Evolutionary conservation across 805 yeast genomes (phyloP), one percentile per base, ranked within the genome.

Genomic region (Monosporozyma siamensis): DNA sequence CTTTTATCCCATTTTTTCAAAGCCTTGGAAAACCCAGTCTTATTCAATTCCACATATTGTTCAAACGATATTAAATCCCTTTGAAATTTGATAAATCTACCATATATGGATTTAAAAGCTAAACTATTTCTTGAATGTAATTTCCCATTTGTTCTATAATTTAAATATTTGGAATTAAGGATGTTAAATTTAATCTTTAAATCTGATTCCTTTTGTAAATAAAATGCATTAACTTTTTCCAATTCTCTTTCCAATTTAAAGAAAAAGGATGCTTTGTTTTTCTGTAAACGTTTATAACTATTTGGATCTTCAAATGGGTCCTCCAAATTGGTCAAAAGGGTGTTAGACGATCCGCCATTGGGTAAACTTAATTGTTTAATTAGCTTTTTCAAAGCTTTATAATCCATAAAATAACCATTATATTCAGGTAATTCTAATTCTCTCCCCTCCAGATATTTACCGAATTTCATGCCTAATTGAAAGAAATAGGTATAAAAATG

Each of bases 1-100:
- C 97, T 71, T 64, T 92, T 92, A 65, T 92, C 98, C 98, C 98
- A 92, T 66, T 92, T 92, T 62, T 92, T 92, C 55, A 92, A 74
- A 23, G 87, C 97, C 65, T 92, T 92, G 18, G 94, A 80, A 63
- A 92, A 92, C 11, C 98, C 98, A 0, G 95, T 86, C 55, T 89
- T 96, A 59, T 92, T 92, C 45, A 92, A 71, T 62, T 89, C 97
- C 31, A 92, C 87, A 64, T 85, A 92, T 61, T 90, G 97, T 58
- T 92, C 95, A 22, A 92, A 69, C 45, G 95, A 73, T 48, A 83
- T 84, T 48, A 92, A 67, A 62, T 92, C 97, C 51, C 88, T 83
- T 41, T 94, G 82, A 53, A 86, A 86, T 54, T 92, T 80, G 60
- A 82, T 86, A 61, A 89, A 83, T 14, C 90, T 94, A 53, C 88